Evolutionary conservation across 257 asterid species (phyloP), one percentile per base, ranked within the genome.

Genomic region (Gynochthodes officinalis): DNA sequence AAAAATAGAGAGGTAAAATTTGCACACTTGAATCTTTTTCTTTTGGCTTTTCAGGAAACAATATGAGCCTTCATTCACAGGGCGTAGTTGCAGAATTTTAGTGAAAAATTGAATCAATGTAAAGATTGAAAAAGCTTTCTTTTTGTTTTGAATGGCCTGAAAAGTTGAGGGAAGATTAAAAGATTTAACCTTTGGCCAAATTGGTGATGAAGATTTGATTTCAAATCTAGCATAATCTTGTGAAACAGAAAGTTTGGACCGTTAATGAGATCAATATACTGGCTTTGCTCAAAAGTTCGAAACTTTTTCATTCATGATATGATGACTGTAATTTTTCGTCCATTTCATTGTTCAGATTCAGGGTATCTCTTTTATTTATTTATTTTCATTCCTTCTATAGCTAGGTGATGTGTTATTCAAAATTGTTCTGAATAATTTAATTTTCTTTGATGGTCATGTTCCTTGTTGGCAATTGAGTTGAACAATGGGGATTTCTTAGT

Each of bases 1-100:
- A 94, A 84, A 66, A 90, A 89, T 63, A 78, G 69, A 52, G 97
- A 92, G 95, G 97, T 92, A 65, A 25, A 14, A 14, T 19, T 63
- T 21, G 49, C 68, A 35, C 7, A 12, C 48, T 37, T 63, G 68
- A 63, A 63, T n/a, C 1, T 8, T 63, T 48, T 48, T 2, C 9
- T 48, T 13, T 48, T 13, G 18, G 19, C 2, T 13, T 30, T 58
- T 27, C 39, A 58, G 42, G 7, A 37, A 7, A 37, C 42, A 13
- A 4, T 50, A 37, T 37, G 42, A 37, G 3, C 3, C 3, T 50
- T 50, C 1, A 50, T 14, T 28, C 11, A 58, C 35, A 25, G 19
- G 37, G 0, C 27, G 63, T 0, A 13, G 37, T 57, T 57, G 55
- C 23, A 19, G 18, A 19, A 16, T 50, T 32, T 30, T 14, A 21